Base-by-base conservation (phyloP, 768 basidiomycete genomes). In the Rhodosporidiobolus odoratus region DNA sequence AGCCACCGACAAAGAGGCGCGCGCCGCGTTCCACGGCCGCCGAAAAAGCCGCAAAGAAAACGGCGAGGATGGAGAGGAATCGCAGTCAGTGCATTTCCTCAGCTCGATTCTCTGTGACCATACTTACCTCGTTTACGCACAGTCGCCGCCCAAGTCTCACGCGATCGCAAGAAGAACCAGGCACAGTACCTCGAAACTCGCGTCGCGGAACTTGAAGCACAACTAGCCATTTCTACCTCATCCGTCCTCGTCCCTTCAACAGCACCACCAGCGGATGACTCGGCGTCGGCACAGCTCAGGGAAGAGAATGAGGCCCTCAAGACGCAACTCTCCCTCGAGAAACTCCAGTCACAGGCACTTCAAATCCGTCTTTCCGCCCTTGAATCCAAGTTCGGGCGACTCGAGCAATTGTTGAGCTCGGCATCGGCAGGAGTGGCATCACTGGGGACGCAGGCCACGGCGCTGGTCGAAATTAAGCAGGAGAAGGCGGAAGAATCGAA, bases 101-200 rank as follows among this genome's bases (percentile, higher is more conserved):
- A n/a, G n/a, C n/a, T n/a, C n/a, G n/a, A 17, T 12, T 37, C 27
- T 12, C 53, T 35, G 21, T 32, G 10, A 21, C 58, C 41, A 8
- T 17, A 3, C 43, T 35, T 7, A 45, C 25, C 35, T n/a, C 19
- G 19, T 1, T 2, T 8, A 17, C 23, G 1, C 35, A 25, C 57
- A 75, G 74, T 68, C 52, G 74, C 74, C 56, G 74, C 74, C 0
- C 74, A 75, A 35, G 70, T 65, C 15, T 72, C 70, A 17, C 53
- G 74, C 1, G 74, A 75, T 47, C 60, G 65, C 23, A 75, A 72
- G 62, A 69, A 69, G 68, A 45, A 58, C 10, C 54, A 72, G 21
- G 52, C 59, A 12, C 62, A 71, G 25, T 47, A 32, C 6, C 70
- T 75, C 60, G 74, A 72, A 30, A 25, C 32, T 8, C 43, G 66